Base-by-base conservation (phyloP, 225 moss, liverwort and hornwort species). In the Rhytidiadelphus loreus region DNA sequence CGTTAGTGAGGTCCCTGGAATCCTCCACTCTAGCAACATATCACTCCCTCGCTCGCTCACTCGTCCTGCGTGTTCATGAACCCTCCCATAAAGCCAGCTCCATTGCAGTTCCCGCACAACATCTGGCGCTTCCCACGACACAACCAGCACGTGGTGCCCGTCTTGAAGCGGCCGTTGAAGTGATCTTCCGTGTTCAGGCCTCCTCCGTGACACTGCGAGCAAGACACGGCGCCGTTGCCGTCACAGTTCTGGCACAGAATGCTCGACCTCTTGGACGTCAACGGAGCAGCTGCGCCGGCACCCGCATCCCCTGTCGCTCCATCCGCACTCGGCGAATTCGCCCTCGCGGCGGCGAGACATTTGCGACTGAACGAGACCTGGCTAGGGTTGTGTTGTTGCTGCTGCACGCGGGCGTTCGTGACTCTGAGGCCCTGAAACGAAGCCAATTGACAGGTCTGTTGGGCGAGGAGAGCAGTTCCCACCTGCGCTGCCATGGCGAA, bases 41-140 rank as follows among this genome's bases (percentile, higher is more conserved):
- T 48, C 77, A 5, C 88, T 88, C 90, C 86, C 60, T 99, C 95
- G 11, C 25, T 57, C n/a, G 13, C 87, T 93, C 92, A 93, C 61
- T 99, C 99, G 83, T 99, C 99, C 82, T 95, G 95, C 39, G 96
- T 96, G 84, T 96, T 99, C 92, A 99, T 90, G 81, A 98, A 98
- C n/a, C 98, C 98, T 80, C 98, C 98, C 85, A 98, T 87, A 86
- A 99, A 99, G 69, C 99, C 99, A 46, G 99, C 99, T 4, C 97
- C 99, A 81, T 99, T 99, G 91, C 99, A 99, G 65, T 91, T 82
- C 73, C 99, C 99, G 87, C 99, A 99, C 81, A 99, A 81, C 89
- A 95, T 94, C 90, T 99, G 96, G 70, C 95, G 96, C 93, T 99
- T 99, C 37, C 99, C 99, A 73, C 99, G 96, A 90, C 95, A 96